Conservation (phyloP, 2,329 filamentous ascomycete genomes). For the Clathrospora elynae region DNA sequence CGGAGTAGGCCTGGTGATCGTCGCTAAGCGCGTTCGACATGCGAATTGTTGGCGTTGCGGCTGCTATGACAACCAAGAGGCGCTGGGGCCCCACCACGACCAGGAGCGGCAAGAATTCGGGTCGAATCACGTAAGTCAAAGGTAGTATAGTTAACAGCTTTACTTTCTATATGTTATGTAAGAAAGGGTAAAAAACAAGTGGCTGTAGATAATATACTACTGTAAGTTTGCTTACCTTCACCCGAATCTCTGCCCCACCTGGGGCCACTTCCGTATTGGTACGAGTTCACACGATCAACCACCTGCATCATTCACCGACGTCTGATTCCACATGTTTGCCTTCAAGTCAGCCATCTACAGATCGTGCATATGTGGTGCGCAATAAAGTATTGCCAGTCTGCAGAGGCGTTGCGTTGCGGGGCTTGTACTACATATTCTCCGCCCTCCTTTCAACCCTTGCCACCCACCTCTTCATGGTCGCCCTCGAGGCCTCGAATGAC, state of each 20-base stretch:
- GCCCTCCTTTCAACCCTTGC: slow-evolving; percentile 7
- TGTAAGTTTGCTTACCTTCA: too few relatives aligned
- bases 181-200: too few relatives aligned
- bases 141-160: too few relatives aligned
- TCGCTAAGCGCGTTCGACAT: slow-evolving; percentile 15
- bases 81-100: slow-evolving; percentile 9
- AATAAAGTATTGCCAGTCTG: slow-evolving; percentile 4
- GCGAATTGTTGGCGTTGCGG: slow-evolving; percentile 22
- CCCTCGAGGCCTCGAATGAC: not conserved
- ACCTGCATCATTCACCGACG: slow-evolving; percentile 1
- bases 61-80: slow-evolving; percentile 25
- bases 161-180: too few relatives aligned
- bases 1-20: slow-evolving; percentile 10
- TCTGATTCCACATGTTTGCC: slow-evolving; percentile 3
- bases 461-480: slow-evolving; percentile 1
- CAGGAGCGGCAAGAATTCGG: too few relatives aligned
- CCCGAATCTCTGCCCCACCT: too few relatives aligned
- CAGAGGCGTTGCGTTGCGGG: slow-evolving; percentile 12
- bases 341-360: slow-evolving; percentile 15
- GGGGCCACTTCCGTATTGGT: slow-evolving; percentile 17
- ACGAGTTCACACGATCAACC: slow-evolving; percentile 11
- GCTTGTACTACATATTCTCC: slow-evolving; percentile 10
- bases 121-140: too few relatives aligned
- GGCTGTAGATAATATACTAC: too few relatives aligned
- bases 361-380: slow-evolving; percentile 8